Evolutionary conservation across 768 basidiomycete species (phyloP), one percentile per base, ranked within the genome.

Genomic region (Arthromyces matolae): DNA sequence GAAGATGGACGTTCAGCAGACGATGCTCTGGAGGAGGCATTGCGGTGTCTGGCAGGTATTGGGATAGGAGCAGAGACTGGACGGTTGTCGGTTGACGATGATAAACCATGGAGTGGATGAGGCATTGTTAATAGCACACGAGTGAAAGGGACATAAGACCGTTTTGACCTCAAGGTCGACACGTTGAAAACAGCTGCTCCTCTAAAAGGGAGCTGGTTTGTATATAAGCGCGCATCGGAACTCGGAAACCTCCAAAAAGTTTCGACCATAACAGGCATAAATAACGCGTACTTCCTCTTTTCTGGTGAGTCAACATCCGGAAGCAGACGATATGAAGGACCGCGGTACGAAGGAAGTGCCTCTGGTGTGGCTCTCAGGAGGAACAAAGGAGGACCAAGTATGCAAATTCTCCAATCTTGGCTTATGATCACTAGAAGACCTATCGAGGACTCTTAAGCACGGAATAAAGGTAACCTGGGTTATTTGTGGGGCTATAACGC

Each of bases 51-150:
- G 22, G 52, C 50, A 8, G 54, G 54, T 42, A 58, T 55, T 23
- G 51, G 44, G 41, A 58, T 53, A 5, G 56, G 48, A 27, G 40
- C 54, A 10, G 59, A 55, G 7, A 37, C 50, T 9, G 59, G 37
- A 27, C 54, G 56, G 13, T 42, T 35, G 32, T 51, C 38, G 35
- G 43, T 38, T 10, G 47, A 53, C 37, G 47, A 32, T 23, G 50
- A 42, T 28, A 27, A 37, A 32, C 46, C 49, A 35, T 35, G 53
- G 41, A 36, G 35, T 33, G 31, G 45, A 42, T 49, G 50, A 32
- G 53, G 49, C 59, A 60, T 60, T n/a, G 22, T 48, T 38, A 41
- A 37, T 5, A 25, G 23, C 8, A 49, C 13, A 31, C 12, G 12
- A 23, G 31, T 14, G 23, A 39, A 29, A 27, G 33, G 23, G 28